Base-by-base conservation (phyloP, 495 filamentous ascomycete genomes). In the Amorphotheca resinae region DNA sequence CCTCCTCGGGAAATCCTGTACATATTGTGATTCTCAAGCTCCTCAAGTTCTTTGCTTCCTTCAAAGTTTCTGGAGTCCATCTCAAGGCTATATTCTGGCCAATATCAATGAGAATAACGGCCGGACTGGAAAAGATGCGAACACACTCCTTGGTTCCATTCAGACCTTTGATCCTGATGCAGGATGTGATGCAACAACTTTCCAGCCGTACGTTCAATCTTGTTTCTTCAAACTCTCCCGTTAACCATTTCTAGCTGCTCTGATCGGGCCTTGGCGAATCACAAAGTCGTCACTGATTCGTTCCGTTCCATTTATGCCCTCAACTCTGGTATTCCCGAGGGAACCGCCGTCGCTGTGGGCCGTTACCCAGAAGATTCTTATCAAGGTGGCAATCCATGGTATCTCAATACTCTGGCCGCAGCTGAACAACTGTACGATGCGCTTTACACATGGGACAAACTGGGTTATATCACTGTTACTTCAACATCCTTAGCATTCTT, bases 331-430 rank as follows among this genome's bases (percentile, higher is more conserved):
- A 60, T 54, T 7, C 26, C 57, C 6, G 46, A 61, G 18, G 66
- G 73, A 3, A 46, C 56, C n/a, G 75, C 69, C 0, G 69, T 73
- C 11, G 67, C 74, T 11, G 62, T 79, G 12, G 78, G 78, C 12
- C 57, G 78, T 8, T 82, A 82, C 46, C 55, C 73, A 1, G 74
- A 79, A 52, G 77, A 81, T 42, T 54, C 62, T 3, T 82, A 80
- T 38, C 65, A 73, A 31, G 48, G 52, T 54, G 72, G 38, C 52
- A 66, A 16, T 35, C 72, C 37, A 23, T 74, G 70, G 65, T 57
- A 57, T 43, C 41, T 57, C 2, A 52, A 48, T 37, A 80, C 76
- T 0, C 51, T 76, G 30, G 73, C 72, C 3, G 74, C 76, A 1
- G 76, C 73, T 8, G 77, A 82, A 46, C 64, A 66, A 23, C 64